Conservation (phyloP, 805 yeast species). For the Jamesozyma jinghongensis region DNA sequence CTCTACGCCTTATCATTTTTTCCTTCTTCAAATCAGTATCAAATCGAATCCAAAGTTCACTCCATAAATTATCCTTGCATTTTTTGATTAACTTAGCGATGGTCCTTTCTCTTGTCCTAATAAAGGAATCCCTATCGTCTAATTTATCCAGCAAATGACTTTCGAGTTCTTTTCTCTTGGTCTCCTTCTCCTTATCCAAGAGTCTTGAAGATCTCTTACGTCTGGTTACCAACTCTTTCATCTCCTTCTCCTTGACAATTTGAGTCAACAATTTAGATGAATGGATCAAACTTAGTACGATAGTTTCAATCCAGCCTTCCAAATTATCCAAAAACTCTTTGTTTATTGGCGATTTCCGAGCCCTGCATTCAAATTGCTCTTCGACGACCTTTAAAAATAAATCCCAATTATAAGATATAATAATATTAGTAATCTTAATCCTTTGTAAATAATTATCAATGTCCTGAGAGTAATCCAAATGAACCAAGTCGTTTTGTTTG, state of each 20-base stretch:
- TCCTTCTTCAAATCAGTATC: slow-evolving; percentile 21
- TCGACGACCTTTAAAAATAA: slow-evolving; percentile 15
- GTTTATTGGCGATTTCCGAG: not conserved
- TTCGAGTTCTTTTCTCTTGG: slow-evolving; percentile 37
- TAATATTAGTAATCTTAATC: slow-evolving; percentile 14
- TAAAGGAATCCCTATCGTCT: slow-evolving; percentile 26
- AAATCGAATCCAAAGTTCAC: slow-evolving; percentile 23
- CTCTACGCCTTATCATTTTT: slow-evolving; percentile 11
- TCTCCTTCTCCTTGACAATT: slow-evolving; percentile 53
- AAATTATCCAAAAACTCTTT: not conserved
- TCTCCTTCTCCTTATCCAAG: slow-evolving; percentile 59
- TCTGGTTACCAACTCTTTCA: slow-evolving; percentile 53
- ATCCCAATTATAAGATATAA: slow-evolving; percentile 22
- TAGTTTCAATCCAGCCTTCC: slow-evolving; percentile 1
- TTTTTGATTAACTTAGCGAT: slow-evolving; percentile 20
- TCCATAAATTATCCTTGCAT: slow-evolving; percentile 25
- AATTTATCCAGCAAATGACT: slow-evolving; percentile 31
- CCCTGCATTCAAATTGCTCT: slow-evolving; percentile 2
- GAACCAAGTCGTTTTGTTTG: slow-evolving; percentile 16
- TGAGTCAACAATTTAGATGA: slow-evolving; percentile 28
- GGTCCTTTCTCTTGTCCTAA: slow-evolving; percentile 20
- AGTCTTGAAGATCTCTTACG: slow-evolving; percentile 68
- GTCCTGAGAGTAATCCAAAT: slow-evolving; percentile 24
- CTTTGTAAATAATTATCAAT: slow-evolving; percentile 23
- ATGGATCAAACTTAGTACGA: slow-evolving; percentile 14